Evolutionary conservation across 345 rosid species (phyloP).

Genomic region (Pistacia integerrima): DNA sequence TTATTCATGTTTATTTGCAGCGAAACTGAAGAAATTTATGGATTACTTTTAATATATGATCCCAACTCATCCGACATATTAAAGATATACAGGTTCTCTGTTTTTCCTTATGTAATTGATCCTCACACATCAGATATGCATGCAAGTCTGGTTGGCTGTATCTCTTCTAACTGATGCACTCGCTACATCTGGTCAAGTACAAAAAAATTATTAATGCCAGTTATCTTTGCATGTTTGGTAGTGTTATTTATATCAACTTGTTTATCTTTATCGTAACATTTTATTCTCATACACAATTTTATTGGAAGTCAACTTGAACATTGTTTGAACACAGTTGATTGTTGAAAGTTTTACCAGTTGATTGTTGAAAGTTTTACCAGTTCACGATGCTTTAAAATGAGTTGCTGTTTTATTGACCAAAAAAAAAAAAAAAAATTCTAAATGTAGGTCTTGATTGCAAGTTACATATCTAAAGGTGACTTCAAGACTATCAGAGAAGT

Average conservation of each 20-base stretch:
- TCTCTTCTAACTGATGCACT: conserved; percentile 92
- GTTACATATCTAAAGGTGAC: conserved; percentile 72
- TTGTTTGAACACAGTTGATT: neutral
- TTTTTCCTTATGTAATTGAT: neutral
- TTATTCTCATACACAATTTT: neutral
- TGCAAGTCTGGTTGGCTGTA: conserved; percentile 98
- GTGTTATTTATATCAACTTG: neutral
- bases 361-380: neutral
- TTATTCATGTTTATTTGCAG: too few relatives aligned
- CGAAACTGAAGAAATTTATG: neutral
- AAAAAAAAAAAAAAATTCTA: neutral
- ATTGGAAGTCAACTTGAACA: neutral
- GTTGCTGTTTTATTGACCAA: conserved; percentile 7
- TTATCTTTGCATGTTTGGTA: neutral
- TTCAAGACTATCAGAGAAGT: conserved; percentile 65
- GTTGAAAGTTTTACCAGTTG: neutral
- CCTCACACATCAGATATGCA: conserved; percentile 83
- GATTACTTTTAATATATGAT: neutral
- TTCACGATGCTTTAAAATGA: neutral
- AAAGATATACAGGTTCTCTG: neutral
- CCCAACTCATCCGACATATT: neutral
- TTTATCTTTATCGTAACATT: neutral
- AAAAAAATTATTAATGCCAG: neutral
- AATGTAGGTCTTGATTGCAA: conserved; percentile 78
- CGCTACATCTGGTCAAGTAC: conserved; percentile 92